Evolutionary conservation across 192 early-diverging fungal species (phyloP), one percentile per base, ranked within the genome.

Genomic region (Entophlyctis luteolus): DNA sequence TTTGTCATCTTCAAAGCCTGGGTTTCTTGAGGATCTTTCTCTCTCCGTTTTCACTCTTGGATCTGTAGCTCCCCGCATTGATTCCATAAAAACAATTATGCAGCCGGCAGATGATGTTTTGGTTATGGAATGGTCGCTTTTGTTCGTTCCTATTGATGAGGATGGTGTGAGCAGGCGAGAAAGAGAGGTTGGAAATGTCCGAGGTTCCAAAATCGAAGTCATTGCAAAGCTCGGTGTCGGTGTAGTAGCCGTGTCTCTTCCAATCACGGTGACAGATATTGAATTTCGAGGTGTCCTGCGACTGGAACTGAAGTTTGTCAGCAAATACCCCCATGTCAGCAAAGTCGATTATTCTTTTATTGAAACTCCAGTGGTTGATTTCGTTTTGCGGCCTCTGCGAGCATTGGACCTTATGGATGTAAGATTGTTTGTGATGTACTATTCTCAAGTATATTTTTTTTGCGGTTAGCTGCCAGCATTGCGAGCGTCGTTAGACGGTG

Each of bases 111-210:
- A 80, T 29, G 82, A 84, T 50, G 50, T 60, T 18, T 65, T 85
- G 81, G 73, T 90, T 36, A 94, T 96, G 92, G 93, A 95, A 81
- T 94, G 89, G 90, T 89, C 88, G 57, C 77, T 92, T 8, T 84
- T 86, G 38, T 94, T 94, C 72, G 85, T 82, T 46, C 93, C 93
- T 12, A 88, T 91, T 54, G 93, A 94, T 71, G 79, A 86, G 50
- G 77, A 89, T 42, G 82, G 46, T 36, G 38, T 78, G 5, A 50
- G 70, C 28, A 70, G 70, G 31, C 48, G 65, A 16, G 59, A 77
- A 49, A 55, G 58, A 28, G 55, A 71, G 47, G 49, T 59, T 16
- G 57, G 62, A 52, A 87, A 90, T 35, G 46, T 80, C 4, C 45
- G 74, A 18, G 90, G 94, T 74, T 91, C 92, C 52, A 90, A 91